Percentiles rank a stretch among this genome's conserved stretches.
Conservation (phyloP, 495 filamentous ascomycete genomes). For the Xylaria curta region DNA sequence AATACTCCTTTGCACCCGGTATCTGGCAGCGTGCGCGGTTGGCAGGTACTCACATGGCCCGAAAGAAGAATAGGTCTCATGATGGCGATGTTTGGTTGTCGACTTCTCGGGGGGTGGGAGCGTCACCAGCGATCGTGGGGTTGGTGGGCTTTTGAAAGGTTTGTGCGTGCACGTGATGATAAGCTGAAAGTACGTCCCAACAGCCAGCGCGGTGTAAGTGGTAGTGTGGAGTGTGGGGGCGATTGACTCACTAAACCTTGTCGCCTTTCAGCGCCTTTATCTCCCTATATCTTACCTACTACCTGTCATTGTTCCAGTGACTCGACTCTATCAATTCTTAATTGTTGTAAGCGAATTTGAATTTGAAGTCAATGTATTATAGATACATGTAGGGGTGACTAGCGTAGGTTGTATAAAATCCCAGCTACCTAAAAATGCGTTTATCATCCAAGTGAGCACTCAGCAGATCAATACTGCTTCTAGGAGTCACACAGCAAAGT, state of each 20-base stretch:
- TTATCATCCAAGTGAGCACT: background rate
- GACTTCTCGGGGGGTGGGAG: conserved; percentile 14
- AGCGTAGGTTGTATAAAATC: background rate
- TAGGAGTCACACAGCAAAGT: background rate
- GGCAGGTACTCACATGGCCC: conserved; percentile 75
- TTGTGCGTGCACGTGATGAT: conserved; percentile 34
- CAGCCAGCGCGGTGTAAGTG: background rate
- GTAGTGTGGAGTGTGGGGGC: background rate
- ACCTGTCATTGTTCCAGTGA: background rate
- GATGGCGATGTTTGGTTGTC: conserved; percentile 39
- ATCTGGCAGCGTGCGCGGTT: conserved; percentile 17
- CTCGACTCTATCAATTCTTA: background rate
- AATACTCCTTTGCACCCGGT: conserved; percentile 22
- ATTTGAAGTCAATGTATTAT: background rate
- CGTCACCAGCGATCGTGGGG: conserved; percentile 35
- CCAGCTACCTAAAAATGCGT: background rate
- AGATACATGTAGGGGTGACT: background rate
- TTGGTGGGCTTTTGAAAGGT: conserved; percentile 42
- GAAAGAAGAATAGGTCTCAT: conserved; percentile 97
- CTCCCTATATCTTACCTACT: background rate
- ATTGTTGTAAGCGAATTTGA: background rate
- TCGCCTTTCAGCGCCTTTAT: background rate
- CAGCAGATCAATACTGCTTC: background rate
- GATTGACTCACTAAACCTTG: conserved; percentile 23
- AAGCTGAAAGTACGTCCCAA: conserved; percentile 12